Base-by-base conservation (phyloP, 768 basidiomycete species). In the Gelatoporia subvermispora region DNA sequence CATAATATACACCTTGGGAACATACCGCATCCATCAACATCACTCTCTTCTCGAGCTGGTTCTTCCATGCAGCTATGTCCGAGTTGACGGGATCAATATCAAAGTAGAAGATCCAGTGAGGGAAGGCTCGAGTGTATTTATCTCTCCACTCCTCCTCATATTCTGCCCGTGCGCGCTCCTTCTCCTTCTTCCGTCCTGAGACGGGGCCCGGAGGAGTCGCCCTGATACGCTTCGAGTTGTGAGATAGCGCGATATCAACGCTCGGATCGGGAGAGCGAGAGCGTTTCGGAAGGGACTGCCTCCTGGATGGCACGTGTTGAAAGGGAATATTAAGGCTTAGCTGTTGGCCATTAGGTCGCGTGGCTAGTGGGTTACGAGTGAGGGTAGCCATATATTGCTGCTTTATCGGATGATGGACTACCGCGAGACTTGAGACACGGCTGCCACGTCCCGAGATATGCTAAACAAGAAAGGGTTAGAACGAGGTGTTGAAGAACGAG, bases 71-170 rank as follows among this genome's bases (percentile, higher is more conserved):
- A 17, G 68, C 66, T 21, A 55, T 59, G 34, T 75, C 69, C 17
- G 68, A 66, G 43, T 72, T 68, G 24, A 69, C 70, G 36, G 67
- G 58, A 57, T 79, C 76, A 50, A 82, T 65, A 61, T 96, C 93
- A 62, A 97, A 86, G 66, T 91, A 86, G 66, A 98, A 95, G 16
- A 74, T 78, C 73, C 85, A 92, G 21, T 67, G 69, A 2, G 91
- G 91, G 69, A 98, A 96, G 18, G 88, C 88, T 44, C 80, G 79
- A 47, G 76, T 78, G 67, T 93, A 97, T 71, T 93, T 96, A 41
- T 79, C 68, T 60, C 78, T 81, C 72, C 92, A 98, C 56, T 89
- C 85, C 4, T 72, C 70, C 53, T 83, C 78, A 54, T 81, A 77
- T 52, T 78, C 77, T 3, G 70, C 65, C 24, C 73, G 67, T 46